Percentiles rank a stretch among this genome's conserved stretches.
Evolutionary conservation across 768 basidiomycete species (phyloP).

Genomic region (Exidia glandulosa): DNA sequence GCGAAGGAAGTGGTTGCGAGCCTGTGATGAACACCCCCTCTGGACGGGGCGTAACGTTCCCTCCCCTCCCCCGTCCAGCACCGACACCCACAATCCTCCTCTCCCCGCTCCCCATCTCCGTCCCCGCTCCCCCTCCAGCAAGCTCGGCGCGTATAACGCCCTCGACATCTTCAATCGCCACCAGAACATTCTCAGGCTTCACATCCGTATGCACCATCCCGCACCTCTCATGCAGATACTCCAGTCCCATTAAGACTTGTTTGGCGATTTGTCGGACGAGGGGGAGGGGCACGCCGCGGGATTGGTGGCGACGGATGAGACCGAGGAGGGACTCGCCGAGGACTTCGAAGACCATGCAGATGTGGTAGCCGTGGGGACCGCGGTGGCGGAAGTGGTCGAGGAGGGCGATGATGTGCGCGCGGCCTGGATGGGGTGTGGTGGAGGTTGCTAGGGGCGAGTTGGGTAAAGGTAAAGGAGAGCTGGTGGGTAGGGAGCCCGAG

Average conservation of each 20-base stretch:
- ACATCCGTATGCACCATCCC: conserved; percentile 88
- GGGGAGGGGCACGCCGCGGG: conserved; percentile 69
- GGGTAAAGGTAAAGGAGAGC: conserved; percentile 33
- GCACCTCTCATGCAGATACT: conserved; percentile 89
- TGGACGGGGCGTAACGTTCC: conserved; percentile 87
- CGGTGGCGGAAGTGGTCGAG: conserved; percentile 81
- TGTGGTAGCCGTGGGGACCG: conserved; percentile 56
- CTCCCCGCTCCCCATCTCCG: background rate
- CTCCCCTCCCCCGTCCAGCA: conserved; percentile 56
- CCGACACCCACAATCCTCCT: background rate
- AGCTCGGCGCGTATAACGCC: conserved; percentile 80
- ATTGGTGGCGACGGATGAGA: conserved; percentile 66
- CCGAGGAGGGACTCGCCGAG: conserved; percentile 70
- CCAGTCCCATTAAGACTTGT: conserved; percentile 68
- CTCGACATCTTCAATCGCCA: conserved; percentile 95
- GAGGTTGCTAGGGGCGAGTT: conserved; percentile 54
- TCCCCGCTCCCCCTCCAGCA: conserved; percentile 15
- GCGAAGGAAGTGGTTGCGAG: conserved; percentile 76
- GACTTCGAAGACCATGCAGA: conserved; percentile 88
- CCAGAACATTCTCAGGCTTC: conserved; percentile 93
- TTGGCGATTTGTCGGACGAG: conserved; percentile 79
- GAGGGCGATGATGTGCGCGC: conserved; percentile 80
- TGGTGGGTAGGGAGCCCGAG: too few species aligned
- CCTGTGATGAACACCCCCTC: conserved; percentile 81
- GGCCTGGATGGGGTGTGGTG: conserved; percentile 63